Base-by-base conservation (phyloP, 305 asterid genomes). In the Nicotiana rustica region DNA sequence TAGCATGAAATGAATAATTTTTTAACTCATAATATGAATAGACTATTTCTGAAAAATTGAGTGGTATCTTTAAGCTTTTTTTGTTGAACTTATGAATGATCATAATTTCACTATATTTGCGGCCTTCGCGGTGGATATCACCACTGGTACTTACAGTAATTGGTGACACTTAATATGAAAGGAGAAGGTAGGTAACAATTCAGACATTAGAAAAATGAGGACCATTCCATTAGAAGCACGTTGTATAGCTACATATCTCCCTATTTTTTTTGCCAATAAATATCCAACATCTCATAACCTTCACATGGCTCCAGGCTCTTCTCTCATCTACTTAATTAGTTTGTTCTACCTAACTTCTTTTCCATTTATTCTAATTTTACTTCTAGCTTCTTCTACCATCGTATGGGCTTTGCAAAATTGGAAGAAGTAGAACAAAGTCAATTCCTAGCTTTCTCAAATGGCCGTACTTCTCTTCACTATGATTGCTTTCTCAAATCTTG, bases 401-500 rank as follows among this genome's bases (percentile, higher is more conserved):
- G 55, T 0, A 21, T 15, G 14, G 56, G 25, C 36, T 71, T 59
- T 33, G 75, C 44, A 29, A 47, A 19, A n/a, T 25, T 69, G 21
- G 15, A 25, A 33, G 19, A 18, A 31, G 67, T 25, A 65, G 78
- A 65, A 12, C 67, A 55, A 1, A 35, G 38, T 62, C 33, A 25
- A 17, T 44, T 44, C 52, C 52, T 44, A 44, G 52, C 52, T 44
- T 41, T 41, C 47, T 41, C 47, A 41, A 41, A 41, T 41, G 47
- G 2, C 10, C 47, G 47, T 5, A 2, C 38, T 31, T 9, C 77
- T 55, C 61, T n/a, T 49, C 62, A 76, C 6, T 70, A 68, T 59
- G 47, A 44, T 3, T 80, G 84, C 79, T 86, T 77, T 52, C 91
- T 86, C 62, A 84, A 78, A 70, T 82, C 79, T 0, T 88, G 91